A percentile compares a stretch with the other conserved stretches of the same genome.
Evolutionary conservation across 768 basidiomycete species (phyloP).

Genomic region (Russula olivacea): DNA sequence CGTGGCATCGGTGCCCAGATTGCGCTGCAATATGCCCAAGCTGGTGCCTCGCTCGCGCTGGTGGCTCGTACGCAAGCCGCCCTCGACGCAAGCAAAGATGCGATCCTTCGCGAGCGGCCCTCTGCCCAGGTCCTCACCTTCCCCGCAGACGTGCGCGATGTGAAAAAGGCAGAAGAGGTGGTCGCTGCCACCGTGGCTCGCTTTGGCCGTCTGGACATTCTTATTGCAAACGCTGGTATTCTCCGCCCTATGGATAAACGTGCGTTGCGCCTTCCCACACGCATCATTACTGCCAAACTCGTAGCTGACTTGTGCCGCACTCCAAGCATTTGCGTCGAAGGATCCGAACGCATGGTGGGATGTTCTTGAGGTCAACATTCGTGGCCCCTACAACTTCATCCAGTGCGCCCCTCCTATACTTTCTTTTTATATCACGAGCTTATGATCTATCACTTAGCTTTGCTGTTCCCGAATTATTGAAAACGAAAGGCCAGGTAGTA

Average conservation of each 20-base stretch:
- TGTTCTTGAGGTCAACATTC: constrained; percentile 16
- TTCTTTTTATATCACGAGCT: background rate
- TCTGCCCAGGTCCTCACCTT: constrained; percentile 7
- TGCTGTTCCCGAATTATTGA: constrained; percentile 11
- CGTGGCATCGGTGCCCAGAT: constrained; percentile 26
- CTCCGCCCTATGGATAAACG: background rate
- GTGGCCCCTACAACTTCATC: constrained; percentile 12
- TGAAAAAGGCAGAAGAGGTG: background rate
- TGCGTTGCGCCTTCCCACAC: background rate
- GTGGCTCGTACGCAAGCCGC: constrained; percentile 4
- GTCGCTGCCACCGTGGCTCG: constrained; percentile 1
- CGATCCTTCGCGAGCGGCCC: constrained; percentile 2
- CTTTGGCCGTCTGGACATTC: constrained; percentile 16
- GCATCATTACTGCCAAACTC: too few species aligned
- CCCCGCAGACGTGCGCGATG: constrained; percentile 11
- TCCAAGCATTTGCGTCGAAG: constrained; percentile 1
- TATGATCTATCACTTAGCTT: background rate
- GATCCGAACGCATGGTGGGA: constrained; percentile 20
- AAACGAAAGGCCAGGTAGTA: constrained; percentile 9
- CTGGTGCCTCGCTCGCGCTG: constrained; percentile 24
- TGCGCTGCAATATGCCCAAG: constrained; percentile 20
- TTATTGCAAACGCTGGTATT: constrained; percentile 13
- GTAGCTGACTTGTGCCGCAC: background rate
- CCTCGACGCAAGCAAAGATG: constrained; percentile 1
- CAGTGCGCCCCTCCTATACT: constrained; percentile 1